These are phyloP conservation scores for Phialophora verrucosa DNA, from an alignment of 2,329 filamentous ascomycete species.

Conservation along the genomic window DNA sequence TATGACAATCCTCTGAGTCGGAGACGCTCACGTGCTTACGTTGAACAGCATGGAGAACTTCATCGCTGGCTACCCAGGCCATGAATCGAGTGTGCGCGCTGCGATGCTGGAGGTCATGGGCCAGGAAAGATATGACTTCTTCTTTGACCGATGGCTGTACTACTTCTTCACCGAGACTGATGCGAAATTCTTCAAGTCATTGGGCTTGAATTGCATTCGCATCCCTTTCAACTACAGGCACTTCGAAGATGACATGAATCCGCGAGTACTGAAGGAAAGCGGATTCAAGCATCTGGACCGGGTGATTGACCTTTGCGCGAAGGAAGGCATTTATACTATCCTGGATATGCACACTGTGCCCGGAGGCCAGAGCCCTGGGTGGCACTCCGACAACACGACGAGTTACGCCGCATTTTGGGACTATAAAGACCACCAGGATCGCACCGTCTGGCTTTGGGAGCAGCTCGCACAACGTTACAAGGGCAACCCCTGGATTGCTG, in stretches of 20 bases:
- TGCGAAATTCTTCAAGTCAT: slow-evolving; percentile 62
- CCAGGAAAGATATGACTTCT: slow-evolving; percentile 62
- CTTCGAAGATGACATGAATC: slow-evolving; percentile 57
- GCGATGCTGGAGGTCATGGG: slow-evolving; percentile 62
- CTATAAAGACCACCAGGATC: slow-evolving; percentile 58
- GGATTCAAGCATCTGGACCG: slow-evolving; percentile 58
- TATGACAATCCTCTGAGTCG: slow-evolving; percentile 3
- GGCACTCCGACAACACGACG: slow-evolving; percentile 57
- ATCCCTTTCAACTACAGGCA: slow-evolving; percentile 67
- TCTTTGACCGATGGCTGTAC: slow-evolving; percentile 36
- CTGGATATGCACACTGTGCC: slow-evolving; percentile 58
- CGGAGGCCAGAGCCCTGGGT: slow-evolving; percentile 58
- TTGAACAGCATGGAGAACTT: slow-evolving; percentile 63
- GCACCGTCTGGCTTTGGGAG: slow-evolving; percentile 57
- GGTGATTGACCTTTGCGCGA: slow-evolving; percentile 55
- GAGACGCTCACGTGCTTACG: slow-evolving; percentile 37
- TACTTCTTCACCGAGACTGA: slow-evolving; percentile 64
- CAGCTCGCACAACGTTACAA: slow-evolving; percentile 55
- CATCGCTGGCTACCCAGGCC: slow-evolving; percentile 66
- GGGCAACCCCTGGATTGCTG: slow-evolving; percentile 56
- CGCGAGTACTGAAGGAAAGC: slow-evolving; percentile 49
- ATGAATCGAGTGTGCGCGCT: slow-evolving; percentile 62
- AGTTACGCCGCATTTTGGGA: slow-evolving; percentile 58
- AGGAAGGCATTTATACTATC: slow-evolving; percentile 58
- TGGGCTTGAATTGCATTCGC: slow-evolving; percentile 64